Evolutionary conservation across 805 yeast species (phyloP).

Genomic region (Myxozyma lipomycoides): DNA sequence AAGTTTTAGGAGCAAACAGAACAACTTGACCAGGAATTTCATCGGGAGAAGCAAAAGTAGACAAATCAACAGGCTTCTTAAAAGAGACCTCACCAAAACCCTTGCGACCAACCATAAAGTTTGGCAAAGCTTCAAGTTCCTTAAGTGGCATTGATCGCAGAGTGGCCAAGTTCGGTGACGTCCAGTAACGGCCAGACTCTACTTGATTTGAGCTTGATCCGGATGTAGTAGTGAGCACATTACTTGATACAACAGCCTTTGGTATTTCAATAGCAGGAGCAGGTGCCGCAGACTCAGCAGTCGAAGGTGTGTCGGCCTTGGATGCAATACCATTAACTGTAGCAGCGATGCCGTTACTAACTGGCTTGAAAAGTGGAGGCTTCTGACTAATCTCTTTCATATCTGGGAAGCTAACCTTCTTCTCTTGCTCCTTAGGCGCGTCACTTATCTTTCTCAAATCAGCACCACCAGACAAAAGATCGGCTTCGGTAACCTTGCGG

Average conservation of each 20-base stretch:
- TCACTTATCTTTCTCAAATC: conserved; percentile 3
- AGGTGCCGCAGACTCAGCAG: neutral
- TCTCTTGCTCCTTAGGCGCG: conserved; percentile 21
- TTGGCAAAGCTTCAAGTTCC: conserved; percentile 58
- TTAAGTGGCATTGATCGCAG: conserved; percentile 56
- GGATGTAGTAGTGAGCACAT: too few relatives aligned
- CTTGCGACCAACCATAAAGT: conserved; percentile 73
- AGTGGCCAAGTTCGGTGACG: conserved; percentile 67
- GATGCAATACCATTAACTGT: neutral
- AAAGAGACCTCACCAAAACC: conserved; percentile 77
- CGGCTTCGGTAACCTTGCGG: conserved; percentile 35
- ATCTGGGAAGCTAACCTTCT: conserved; percentile 23
- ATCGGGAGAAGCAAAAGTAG: conserved; percentile 56
- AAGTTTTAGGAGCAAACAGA: conserved; percentile 54
- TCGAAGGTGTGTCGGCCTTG: neutral
- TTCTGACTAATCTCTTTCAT: conserved; percentile 3
- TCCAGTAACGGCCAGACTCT: conserved; percentile 80
- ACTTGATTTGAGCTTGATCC: conserved; percentile 15
- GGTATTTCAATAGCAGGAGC: neutral
- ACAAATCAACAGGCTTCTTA: conserved; percentile 75
- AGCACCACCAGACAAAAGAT: conserved; percentile 22
- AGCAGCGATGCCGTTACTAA: neutral
- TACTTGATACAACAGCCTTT: neutral
- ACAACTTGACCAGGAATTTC: conserved; percentile 65
- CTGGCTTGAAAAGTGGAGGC: neutral